A percentile compares a stretch with the other conserved stretches of the same genome.
Conservation (phyloP, 169 alveolate genomes). For the Eimeria zaria region DNA sequence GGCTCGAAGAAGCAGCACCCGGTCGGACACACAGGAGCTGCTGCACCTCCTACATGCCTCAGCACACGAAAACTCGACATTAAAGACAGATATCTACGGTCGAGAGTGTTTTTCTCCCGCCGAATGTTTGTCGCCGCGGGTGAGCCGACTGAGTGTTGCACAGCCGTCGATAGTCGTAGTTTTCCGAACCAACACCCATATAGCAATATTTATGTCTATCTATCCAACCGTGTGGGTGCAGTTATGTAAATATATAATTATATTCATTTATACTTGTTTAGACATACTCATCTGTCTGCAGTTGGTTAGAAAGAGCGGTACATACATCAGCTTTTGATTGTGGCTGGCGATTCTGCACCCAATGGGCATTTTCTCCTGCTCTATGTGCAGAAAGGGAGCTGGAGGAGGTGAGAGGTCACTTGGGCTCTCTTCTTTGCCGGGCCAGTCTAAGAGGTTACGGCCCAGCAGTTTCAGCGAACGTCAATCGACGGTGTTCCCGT, state of each 20-base stretch:
- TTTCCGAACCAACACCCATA: neutral
- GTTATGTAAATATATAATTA: neutral
- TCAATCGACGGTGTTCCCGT: constrained; percentile 28
- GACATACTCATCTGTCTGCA: neutral
- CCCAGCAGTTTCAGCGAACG: neutral
- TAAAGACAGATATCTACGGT: constrained; percentile 41
- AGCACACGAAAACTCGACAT: constrained; percentile 30
- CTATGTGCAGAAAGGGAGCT: constrained; percentile 38
- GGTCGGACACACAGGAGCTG: constrained; percentile 14
- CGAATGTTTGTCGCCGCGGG: constrained; percentile 75
- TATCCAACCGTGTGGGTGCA: neutral
- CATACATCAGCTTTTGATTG: neutral
- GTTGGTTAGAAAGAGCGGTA: neutral
- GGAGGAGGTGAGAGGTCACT: constrained; percentile 64
- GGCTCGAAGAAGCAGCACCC: constrained; percentile 41
- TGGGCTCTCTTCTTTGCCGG: constrained; percentile 46
- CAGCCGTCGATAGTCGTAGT: neutral
- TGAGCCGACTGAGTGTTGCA: neutral
- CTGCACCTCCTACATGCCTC: constrained; percentile 27
- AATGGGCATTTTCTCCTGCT: neutral
- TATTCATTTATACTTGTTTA: neutral
- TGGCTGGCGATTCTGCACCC: neutral
- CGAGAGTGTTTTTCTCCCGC: constrained; percentile 47
- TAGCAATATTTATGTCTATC: neutral
- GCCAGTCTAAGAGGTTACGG: constrained; percentile 42